phyloP scores from a whole-genome alignment of 257 asterid species.

The Jaltomata sinuosa region DNA sequence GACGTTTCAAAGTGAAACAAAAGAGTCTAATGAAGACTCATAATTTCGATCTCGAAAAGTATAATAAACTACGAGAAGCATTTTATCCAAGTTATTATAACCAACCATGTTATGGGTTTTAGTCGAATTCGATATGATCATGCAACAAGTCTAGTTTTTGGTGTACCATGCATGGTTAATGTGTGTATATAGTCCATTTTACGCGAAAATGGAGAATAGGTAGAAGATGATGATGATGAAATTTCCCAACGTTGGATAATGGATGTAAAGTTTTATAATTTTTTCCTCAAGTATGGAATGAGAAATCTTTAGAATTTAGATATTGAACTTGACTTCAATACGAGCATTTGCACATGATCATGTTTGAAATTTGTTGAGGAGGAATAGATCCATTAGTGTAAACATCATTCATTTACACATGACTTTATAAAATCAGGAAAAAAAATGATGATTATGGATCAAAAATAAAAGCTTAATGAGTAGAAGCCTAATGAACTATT shows the following conservation, averaged over 20 bases:
- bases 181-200: not conserved
- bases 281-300: not conserved
- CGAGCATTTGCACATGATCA: not conserved
- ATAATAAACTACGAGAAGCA: slow-evolving; percentile 14
- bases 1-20: slow-evolving; percentile 35
- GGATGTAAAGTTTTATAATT: not conserved
- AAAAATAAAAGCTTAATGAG: no score
- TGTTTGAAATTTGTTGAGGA: not conserved
- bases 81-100: slow-evolving; percentile 19
- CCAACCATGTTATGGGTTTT: not conserved
- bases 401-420: no score
- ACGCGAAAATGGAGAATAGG: not conserved
- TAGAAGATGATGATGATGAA: not conserved
- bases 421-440: no score
- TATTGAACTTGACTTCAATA: not conserved
- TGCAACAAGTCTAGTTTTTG: slow-evolving; percentile 9
- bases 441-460: no score
- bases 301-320: not conserved
- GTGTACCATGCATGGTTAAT: slow-evolving; percentile 14
- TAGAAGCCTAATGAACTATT: no score
- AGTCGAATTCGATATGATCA: not conserved
- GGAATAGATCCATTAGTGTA: not conserved
- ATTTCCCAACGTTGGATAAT: not conserved
- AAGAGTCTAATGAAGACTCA: slow-evolving; percentile 29
- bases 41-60: slow-evolving; percentile 27